Conservation (phyloP, 208 protist genomes). For the Leptomonas pyrrhocoris region DNA sequence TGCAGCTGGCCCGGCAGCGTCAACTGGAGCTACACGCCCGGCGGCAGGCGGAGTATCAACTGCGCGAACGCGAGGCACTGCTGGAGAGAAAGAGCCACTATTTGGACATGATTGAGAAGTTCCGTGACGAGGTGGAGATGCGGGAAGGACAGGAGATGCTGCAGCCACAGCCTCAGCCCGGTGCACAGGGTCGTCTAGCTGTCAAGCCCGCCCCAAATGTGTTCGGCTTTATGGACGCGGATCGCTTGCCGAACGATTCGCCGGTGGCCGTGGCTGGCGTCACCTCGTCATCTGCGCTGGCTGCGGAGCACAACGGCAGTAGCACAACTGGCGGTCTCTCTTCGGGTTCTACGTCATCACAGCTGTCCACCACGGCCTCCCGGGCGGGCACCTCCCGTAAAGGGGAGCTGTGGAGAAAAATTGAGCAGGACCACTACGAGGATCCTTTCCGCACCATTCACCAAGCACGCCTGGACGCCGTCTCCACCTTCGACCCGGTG, state of each 20-base stretch:
- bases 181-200: slow-evolving; percentile 2
- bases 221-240: slow-evolving; percentile 76
- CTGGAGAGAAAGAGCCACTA: slow-evolving; percentile 55
- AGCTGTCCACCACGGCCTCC: neutral
- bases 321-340: neutral
- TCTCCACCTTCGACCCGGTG: slow-evolving; percentile 59
- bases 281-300: neutral
- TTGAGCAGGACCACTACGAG: slow-evolving; percentile 76
- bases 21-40: slow-evolving; percentile 61
- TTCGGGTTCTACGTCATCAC: neutral
- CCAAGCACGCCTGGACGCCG: slow-evolving; percentile 84
- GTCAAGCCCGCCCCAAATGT: slow-evolving; percentile 33
- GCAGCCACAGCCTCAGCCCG: slow-evolving; percentile 4
- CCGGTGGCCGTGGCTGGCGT: neutral
- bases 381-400: slow-evolving; percentile 18
- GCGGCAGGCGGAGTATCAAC: slow-evolving; percentile 72
- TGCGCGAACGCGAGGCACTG: slow-evolving; percentile 66
- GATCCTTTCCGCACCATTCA: slow-evolving; percentile 79
- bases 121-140: slow-evolving; percentile 72
- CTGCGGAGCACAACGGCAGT: neutral
- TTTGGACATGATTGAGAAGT: slow-evolving; percentile 68
- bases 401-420: slow-evolving; percentile 57
- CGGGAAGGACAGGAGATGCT: slow-evolving; percentile 78
- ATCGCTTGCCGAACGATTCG: slow-evolving; percentile 29
- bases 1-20: slow-evolving; percentile 43